Base-by-base conservation (phyloP, 305 asterid species). In the Fraxinus baroniana region DNA sequence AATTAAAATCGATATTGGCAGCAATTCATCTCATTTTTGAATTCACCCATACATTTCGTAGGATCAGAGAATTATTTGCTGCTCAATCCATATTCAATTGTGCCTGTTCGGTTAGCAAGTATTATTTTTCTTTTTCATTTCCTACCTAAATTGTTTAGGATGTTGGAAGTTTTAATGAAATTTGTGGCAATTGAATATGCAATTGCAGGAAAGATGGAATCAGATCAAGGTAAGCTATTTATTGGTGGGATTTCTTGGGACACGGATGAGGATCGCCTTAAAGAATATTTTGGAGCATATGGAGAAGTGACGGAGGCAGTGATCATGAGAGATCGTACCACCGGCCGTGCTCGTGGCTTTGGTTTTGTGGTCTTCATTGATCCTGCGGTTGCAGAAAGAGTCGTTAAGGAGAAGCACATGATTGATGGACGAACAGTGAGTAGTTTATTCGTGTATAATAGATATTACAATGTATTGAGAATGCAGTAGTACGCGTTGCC, bases 311-410 rank as follows among this genome's bases (percentile, higher is more conserved):
- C 82, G 44, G 90, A 86, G 80, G 91, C 90, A 24, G 88, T 86
- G 83, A 89, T 90, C 82, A 84, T 88, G 90, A 86, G 87, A 60
- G 91, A 90, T 76, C 89, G 90, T 13, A 70, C 83, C 78, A 87
- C 91, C 0, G 89, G 92, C 4, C 89, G 90, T 62, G 87, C 92
- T 46, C 90, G 91, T 79, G 95, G 95, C 4, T 92, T 92, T 66
- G 94, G 92, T 33, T 92, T 90, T 78, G 87, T 92, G 1, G 90
- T 83, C 44, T 90, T 89, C 78, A 77, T 88, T 0, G 91, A 91
- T 57, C 84, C 95, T 68, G 72, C 87, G 5, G 86, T 85, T 84
- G 90, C 89, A 10, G 95, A 91, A 44, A 83, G 86, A 72, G 89
- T 89, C 36, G 88, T 91, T 12, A 78, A 85, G 77, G 92, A 90